Evolutionary conservation across 768 basidiomycete species (phyloP).

Genomic region (Clavulina sp.): DNA sequence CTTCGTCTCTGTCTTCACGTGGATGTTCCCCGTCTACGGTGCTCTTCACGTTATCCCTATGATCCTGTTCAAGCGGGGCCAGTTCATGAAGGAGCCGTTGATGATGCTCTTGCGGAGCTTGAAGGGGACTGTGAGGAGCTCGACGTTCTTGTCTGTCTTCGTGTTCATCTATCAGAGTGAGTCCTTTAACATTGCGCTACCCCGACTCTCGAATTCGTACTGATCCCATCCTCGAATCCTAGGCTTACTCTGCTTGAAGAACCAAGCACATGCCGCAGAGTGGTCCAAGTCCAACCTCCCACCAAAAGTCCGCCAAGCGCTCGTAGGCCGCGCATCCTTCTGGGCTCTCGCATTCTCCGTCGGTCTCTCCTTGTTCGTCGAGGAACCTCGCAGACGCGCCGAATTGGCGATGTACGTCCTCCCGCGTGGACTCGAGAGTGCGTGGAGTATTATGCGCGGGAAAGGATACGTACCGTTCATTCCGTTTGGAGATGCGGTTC

Average conservation of each 20-base stretch:
- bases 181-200: constrained; percentile 13
- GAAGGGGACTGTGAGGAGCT: constrained; percentile 63
- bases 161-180: constrained; percentile 67
- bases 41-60: constrained; percentile 81
- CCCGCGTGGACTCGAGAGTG: constrained; percentile 78
- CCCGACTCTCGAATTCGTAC: not conserved
- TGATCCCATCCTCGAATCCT: not conserved
- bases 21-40: constrained; percentile 62
- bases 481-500: constrained; percentile 28
- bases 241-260: constrained; percentile 54
- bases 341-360: constrained; percentile 56
- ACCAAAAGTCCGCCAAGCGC: constrained; percentile 29
- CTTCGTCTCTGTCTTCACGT: constrained; percentile 65
- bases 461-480: constrained; percentile 45
- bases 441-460: constrained; percentile 67
- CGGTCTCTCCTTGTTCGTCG: constrained; percentile 67
- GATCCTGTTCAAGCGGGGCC: constrained; percentile 58
- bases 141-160: constrained; percentile 72
- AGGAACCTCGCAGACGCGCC: constrained; percentile 71
- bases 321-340: constrained; percentile 54
- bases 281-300: constrained; percentile 21
- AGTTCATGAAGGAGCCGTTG: constrained; percentile 47
- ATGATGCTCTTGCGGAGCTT: constrained; percentile 46
- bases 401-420: constrained; percentile 88
- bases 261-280: constrained; percentile 31